Percentiles rank a stretch among this genome's conserved stretches.
Conservation (phyloP, 2,329 filamentous ascomycete genomes). For the Fusarium burgessii region DNA sequence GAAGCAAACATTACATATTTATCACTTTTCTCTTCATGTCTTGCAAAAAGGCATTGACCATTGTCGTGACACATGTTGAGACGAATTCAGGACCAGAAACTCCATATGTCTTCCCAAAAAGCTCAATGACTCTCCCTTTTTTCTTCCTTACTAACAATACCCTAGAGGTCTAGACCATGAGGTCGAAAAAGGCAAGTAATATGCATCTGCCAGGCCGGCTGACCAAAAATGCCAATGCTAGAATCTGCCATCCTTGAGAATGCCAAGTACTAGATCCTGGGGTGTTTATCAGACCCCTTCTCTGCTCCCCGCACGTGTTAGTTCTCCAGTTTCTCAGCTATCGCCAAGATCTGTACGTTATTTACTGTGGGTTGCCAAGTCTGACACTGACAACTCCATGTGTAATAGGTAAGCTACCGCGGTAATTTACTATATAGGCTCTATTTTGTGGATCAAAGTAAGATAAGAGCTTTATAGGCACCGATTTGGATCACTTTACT, state of each 20-base stretch:
- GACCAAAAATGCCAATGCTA: not conserved
- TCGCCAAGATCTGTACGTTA: conserved; percentile 47
- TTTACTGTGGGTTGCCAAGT: not conserved
- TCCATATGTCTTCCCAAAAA: not conserved
- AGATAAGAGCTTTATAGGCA: no score
- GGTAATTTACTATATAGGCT: not conserved
- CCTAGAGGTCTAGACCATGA: not conserved
- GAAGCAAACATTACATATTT: not conserved
- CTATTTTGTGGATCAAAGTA: no score
- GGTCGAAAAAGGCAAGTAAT: not conserved
- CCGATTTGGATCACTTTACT: no score
- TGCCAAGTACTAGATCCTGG: not conserved
- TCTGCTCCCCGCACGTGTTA: not conserved
- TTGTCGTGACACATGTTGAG: no score
- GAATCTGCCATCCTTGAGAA: not conserved
- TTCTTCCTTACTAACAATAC: no score
- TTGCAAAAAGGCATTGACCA: no score
- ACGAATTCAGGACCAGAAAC: not conserved
- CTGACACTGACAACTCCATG: not conserved
- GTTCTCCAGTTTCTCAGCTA: not conserved
- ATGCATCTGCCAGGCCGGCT: not conserved
- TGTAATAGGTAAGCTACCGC: conserved; percentile 6
- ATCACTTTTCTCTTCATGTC: not conserved
- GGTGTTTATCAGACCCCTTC: not conserved
- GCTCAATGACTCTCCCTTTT: not conserved